A percentile compares a stretch with the other conserved stretches of the same genome.
Evolutionary conservation across 2,329 filamentous ascomycete species (phyloP).

Genomic region (Pseudogymnoascus sp.): DNA sequence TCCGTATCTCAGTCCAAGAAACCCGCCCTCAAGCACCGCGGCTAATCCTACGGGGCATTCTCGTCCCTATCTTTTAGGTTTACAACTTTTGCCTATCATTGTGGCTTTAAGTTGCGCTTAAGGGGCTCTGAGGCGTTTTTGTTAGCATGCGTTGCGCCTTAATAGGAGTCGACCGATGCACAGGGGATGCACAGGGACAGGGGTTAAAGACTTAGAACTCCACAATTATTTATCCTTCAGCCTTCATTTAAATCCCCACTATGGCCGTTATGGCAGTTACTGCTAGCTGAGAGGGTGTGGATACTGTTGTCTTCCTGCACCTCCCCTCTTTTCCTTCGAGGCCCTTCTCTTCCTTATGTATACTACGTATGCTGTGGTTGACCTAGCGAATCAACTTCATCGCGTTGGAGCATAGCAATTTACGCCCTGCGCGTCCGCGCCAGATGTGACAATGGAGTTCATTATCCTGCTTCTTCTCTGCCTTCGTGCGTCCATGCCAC

Average conservation of each 20-base stretch:
- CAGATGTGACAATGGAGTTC: not conserved
- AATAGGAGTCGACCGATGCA: not conserved
- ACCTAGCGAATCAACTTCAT: constrained; percentile 49
- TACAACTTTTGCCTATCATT: not conserved
- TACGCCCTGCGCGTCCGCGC: not conserved
- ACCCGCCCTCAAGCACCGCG: not conserved
- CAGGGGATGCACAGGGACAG: not conserved
- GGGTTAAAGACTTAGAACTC: not conserved
- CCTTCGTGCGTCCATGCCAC: not conserved
- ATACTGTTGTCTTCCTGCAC: not conserved
- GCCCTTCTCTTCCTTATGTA: constrained; percentile 42
- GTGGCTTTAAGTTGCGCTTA: not conserved
- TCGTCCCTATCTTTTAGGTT: not conserved
- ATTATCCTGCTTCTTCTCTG: not conserved
- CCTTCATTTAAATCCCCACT: not conserved
- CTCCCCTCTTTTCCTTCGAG: not conserved
- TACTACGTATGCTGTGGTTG: constrained; percentile 71
- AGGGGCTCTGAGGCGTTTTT: not conserved
- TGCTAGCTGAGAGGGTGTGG: not conserved
- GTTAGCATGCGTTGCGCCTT: not conserved
- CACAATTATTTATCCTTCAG: not conserved
- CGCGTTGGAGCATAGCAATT: not conserved
- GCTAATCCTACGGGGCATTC: not conserved
- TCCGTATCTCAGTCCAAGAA: not conserved
- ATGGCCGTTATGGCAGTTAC: not conserved